A percentile compares a stretch with the other conserved stretches of the same genome.
Conservation (phyloP, 1,284 basidiomycete genomes). For the Boletus mariae region DNA sequence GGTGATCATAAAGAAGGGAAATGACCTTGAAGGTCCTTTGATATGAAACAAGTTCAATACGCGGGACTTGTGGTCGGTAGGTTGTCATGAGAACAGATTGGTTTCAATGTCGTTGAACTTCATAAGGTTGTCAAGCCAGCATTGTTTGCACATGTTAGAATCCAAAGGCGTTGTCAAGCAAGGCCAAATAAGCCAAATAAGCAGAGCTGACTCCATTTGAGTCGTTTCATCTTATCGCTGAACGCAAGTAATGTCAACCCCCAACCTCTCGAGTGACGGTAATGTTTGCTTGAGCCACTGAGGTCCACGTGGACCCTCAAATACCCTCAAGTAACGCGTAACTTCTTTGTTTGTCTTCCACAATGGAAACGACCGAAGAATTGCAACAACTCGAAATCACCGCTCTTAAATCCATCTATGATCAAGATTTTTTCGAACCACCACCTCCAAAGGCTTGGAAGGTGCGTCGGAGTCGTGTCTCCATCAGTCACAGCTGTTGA, state of each 20-base stretch:
- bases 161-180: conserved; percentile 17
- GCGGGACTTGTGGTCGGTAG: too few species aligned
- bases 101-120: background rate
- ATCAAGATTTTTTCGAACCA: conserved; percentile 65
- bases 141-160: conserved; percentile 25
- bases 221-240: conserved; percentile 11
- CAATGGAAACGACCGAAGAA: conserved; percentile 70
- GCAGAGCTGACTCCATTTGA: conserved; percentile 11
- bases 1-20: too few species aligned
- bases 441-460: conserved; percentile 79
- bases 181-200: conserved; percentile 17
- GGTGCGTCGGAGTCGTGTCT: conserved; percentile 39
- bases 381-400: conserved; percentile 72
- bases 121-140: background rate
- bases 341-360: conserved; percentile 18
- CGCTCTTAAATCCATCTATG: conserved; percentile 74
- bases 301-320: conserved; percentile 63
- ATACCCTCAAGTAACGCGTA: conserved; percentile 40
- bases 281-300: conserved; percentile 71
- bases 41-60: too few species aligned
- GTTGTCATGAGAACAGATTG: too few species aligned
- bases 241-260: background rate
- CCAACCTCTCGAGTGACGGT: conserved; percentile 18
- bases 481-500: conserved; percentile 6
- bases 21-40: too few species aligned